A percentile compares a stretch with the other conserved stretches of the same genome.
Conservation (phyloP, 2,329 filamentous ascomycete genomes). For the Harringtonia lauricola region DNA sequence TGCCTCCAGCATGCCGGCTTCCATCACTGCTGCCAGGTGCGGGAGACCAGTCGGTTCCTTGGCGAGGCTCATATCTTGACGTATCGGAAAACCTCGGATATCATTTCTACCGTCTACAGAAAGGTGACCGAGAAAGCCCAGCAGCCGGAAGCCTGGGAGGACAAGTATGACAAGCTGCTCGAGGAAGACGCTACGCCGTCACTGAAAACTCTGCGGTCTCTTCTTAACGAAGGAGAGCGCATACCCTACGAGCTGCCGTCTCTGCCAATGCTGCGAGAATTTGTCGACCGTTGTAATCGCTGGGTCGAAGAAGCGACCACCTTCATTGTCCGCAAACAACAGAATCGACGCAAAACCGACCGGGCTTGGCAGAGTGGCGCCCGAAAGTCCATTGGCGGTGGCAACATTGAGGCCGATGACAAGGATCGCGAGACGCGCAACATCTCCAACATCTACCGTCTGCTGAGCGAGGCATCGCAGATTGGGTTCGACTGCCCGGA, state of each 20-base stretch:
- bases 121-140: slow-evolving; percentile 80
- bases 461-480: slow-evolving; percentile 72
- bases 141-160: slow-evolving; percentile 78
- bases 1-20: slow-evolving; percentile 75
- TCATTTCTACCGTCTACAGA: slow-evolving; percentile 52
- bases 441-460: slow-evolving; percentile 75
- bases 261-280: slow-evolving; percentile 69
- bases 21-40: slow-evolving; percentile 67
- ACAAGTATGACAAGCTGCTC: slow-evolving; percentile 76
- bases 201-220: slow-evolving; percentile 71
- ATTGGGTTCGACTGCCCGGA: slow-evolving; percentile 91
- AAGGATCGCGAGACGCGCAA: slow-evolving; percentile 85
- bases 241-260: slow-evolving; percentile 85
- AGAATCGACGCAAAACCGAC: slow-evolving; percentile 91
- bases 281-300: slow-evolving; percentile 92
- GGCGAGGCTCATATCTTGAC: slow-evolving; percentile 63
- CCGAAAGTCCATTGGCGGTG: slow-evolving; percentile 28
- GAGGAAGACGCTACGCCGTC: slow-evolving; percentile 77
- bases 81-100: slow-evolving; percentile 66
- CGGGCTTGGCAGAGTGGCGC: slow-evolving; percentile 65
- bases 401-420: slow-evolving; percentile 43
- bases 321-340: slow-evolving; percentile 94
- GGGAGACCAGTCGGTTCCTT: slow-evolving; percentile 54
- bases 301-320: slow-evolving; percentile 96
- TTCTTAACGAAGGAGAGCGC: slow-evolving; percentile 89